Conservation (phyloP, 176 grass and related monocot genomes). For the Hordeum vulgare region MorexV3_pseudomolecules_assembly NC_058523.1:52474135-52474634, state of each 20-base stretch:
- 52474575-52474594: not conserved
- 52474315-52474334: conserved; percentile 10
- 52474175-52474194: not conserved
- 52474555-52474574: not conserved
- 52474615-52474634: not conserved
- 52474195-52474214: not conserved
- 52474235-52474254: not conserved
- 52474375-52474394: conserved; percentile 21
- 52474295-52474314: conserved; percentile 2
- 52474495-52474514: not conserved
- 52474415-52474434: not conserved
- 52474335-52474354: too few species aligned
- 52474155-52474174: not conserved
- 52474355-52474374: not conserved
- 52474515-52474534: not conserved
- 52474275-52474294: not conserved
- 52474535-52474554: not conserved
- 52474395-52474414: not conserved
- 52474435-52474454: not conserved
- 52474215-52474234: not conserved
- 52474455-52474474: conserved; percentile 1
- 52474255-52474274: conserved; percentile 2
- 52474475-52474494: conserved; percentile 33
- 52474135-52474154: not conserved
- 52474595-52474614: not conserved